These are phyloP conservation scores for Geotrichum phurueaensis DNA, from an alignment of 1,139 yeast genomes.

Conservation along the genomic window DNA sequence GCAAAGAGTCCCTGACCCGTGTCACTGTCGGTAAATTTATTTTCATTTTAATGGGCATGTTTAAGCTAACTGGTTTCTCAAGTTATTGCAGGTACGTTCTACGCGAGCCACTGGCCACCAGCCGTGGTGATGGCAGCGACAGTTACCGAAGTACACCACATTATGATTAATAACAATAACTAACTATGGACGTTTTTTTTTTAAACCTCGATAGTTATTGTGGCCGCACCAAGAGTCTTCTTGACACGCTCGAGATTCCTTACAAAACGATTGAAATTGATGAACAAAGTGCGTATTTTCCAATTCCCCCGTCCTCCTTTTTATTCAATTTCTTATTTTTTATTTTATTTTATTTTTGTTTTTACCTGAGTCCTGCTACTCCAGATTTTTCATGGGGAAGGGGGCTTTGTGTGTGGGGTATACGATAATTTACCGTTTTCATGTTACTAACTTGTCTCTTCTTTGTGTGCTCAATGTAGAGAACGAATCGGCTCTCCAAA, in stretches of 20 bases:
- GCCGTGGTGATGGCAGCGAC: too few species aligned
- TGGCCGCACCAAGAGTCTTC: conserved; percentile 12
- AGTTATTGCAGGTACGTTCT: conserved; percentile 12
- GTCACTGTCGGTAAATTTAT: too few species aligned
- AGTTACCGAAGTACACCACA: neutral
- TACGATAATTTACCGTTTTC: neutral
- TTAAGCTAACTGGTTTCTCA: neutral
- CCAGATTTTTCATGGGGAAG: neutral
- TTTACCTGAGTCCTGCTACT: neutral
- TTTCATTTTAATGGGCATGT: too few species aligned
- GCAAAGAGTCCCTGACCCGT: neutral
- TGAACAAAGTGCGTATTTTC: conserved; percentile 5
- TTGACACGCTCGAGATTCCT: conserved; percentile 5
- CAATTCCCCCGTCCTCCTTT: neutral
- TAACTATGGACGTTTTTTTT: neutral
- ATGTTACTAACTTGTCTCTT: neutral
- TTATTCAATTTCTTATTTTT: too few species aligned
- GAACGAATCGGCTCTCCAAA: conserved; percentile 70
- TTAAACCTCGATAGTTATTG: conserved; percentile 10
- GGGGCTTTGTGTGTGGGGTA: neutral
- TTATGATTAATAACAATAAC: neutral
- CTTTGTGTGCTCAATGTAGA: conserved; percentile 13
- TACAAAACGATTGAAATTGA: conserved; percentile 16
- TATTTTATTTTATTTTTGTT: neutral
- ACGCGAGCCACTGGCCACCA: neutral